phyloP scores from a whole-genome alignment of 2,329 filamentous ascomycete genomes.

The Lachnellula hyalina region DNA sequence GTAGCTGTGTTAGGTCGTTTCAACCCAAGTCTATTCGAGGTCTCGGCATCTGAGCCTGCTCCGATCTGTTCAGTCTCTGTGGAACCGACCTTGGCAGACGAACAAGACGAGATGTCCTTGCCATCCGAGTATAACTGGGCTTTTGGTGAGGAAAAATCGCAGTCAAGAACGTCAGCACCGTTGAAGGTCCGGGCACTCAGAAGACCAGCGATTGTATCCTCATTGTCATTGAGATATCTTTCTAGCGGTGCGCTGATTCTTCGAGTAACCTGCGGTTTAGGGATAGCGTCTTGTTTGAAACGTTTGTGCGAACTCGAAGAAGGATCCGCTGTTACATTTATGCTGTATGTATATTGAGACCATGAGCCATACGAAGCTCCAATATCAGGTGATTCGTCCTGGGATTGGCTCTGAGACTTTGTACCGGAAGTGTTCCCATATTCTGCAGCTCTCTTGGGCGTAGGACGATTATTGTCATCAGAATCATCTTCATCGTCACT shows the following conservation, averaged over 20 bases:
- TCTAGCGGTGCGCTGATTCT: background rate
- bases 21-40: no score
- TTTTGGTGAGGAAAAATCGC: background rate
- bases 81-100: no score
- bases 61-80: no score
- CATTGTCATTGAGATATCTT: background rate
- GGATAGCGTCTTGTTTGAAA: background rate
- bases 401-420: background rate
- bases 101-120: no score
- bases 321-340: background rate
- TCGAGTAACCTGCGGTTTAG: background rate
- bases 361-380: background rate
- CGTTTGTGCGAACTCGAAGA: background rate
- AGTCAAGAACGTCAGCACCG: background rate
- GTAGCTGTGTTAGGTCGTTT: no score
- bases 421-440: background rate
- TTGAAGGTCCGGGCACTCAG: background rate
- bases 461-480: background rate
- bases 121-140: no score
- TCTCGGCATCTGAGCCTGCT: no score
- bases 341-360: background rate
- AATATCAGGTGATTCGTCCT: background rate
- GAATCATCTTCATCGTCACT: conserved; percentile 3
- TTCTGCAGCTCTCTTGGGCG: background rate
- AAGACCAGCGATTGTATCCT: background rate